Percentiles rank a stretch among this genome's conserved stretches.
These are phyloP conservation scores for Diaporthe ilicicola DNA, from an alignment of 2,329 filamentous ascomycete genomes.

Conservation along the genomic window DNA sequence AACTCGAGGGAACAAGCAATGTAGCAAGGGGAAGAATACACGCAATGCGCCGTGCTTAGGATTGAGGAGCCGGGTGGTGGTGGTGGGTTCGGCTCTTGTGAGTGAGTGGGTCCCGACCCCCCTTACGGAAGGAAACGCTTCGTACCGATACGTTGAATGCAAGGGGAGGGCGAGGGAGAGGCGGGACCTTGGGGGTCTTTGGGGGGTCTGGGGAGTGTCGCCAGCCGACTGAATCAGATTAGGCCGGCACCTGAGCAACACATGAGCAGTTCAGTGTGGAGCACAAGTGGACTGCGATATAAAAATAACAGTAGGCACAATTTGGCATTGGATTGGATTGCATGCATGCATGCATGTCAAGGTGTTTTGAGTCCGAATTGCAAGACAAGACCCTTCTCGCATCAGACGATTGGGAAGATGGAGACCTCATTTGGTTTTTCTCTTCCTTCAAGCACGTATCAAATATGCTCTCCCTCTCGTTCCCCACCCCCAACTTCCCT, in stretches of 20 bases:
- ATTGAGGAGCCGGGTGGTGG: not conserved
- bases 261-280: conserved; percentile 7
- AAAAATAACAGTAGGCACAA: conserved; percentile 16
- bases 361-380: conserved; percentile 1
- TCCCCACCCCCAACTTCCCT: not conserved
- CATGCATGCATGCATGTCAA: not conserved
- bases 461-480: too few species aligned
- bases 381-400: conserved; percentile 18
- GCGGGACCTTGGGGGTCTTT: not conserved
- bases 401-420: conserved; percentile 1
- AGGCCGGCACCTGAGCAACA: conserved; percentile 4
- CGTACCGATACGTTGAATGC: not conserved
- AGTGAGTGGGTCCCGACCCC: conserved; percentile 1
- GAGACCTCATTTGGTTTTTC: conserved; percentile 3
- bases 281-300: not conserved
- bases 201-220: not conserved
- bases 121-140: not conserved
- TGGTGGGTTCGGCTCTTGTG: conserved; percentile 6
- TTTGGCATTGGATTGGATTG: not conserved
- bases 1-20: conserved; percentile 10
- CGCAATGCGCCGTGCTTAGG: conserved; percentile 3
- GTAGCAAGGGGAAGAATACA: conserved; percentile 12
- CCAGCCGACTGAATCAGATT: conserved; percentile 17
- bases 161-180: not conserved
- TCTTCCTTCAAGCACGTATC: not conserved